Evolutionary conservation across 23 red algal species (phyloP).

Genomic region (Gracilariopsis chorda): DNA sequence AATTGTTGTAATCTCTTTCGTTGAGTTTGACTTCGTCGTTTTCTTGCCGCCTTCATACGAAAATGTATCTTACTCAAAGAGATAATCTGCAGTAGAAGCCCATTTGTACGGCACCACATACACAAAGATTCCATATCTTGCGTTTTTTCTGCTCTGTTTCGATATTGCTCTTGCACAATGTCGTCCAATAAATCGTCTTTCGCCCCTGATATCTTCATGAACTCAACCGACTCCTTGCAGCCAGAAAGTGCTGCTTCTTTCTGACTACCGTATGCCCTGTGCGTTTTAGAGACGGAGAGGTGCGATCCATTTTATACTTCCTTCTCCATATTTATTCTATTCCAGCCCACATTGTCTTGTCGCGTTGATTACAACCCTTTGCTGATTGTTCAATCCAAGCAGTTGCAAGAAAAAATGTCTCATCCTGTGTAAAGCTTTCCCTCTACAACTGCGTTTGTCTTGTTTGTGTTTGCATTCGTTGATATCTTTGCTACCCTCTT

Average conservation of each 20-base stretch:
- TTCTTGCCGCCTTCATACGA: no score
- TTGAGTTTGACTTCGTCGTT: no score
- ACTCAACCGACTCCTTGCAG: neutral
- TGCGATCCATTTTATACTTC: neutral
- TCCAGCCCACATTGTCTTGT: slow-evolving; percentile 21
- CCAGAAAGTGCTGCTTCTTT: slow-evolving; percentile 18
- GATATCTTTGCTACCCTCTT: no score
- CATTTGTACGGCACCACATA: neutral
- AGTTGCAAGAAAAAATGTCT: neutral
- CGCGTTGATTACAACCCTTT: slow-evolving; percentile 18
- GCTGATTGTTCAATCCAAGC: slow-evolving; percentile 11
- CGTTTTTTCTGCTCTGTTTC: neutral
- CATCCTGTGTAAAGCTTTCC: slow-evolving; percentile 32
- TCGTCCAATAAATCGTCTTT: slow-evolving; percentile 8
- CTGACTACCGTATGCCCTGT: neutral
- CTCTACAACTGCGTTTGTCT: no score
- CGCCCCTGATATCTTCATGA: neutral
- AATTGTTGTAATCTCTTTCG: no score
- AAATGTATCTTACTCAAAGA: neutral
- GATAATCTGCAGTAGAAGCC: neutral
- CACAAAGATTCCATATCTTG: neutral
- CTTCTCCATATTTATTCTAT: slow-evolving; percentile 3
- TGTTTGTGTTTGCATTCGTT: no score
- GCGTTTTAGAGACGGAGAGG: neutral
- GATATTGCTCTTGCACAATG: neutral